phyloP scores from a whole-genome alignment of 2,329 filamentous ascomycete genomes.

The Trichophyton rubrum region DNA sequence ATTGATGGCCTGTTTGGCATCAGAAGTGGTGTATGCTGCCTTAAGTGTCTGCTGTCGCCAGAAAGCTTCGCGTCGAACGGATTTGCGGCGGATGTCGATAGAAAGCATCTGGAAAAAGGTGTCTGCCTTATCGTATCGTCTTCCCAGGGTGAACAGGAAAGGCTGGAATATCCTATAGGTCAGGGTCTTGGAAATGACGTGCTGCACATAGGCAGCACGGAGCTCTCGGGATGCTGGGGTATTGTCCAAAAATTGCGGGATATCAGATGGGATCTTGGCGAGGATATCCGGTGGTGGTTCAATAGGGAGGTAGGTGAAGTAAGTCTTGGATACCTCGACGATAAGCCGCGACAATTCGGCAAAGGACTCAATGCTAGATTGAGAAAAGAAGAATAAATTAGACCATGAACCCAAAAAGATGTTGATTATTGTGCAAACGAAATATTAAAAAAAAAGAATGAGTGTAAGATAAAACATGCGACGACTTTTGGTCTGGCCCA shows the following conservation, averaged over 20 bases:
- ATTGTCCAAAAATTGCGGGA: slow-evolving; percentile 45
- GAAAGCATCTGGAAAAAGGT: slow-evolving; percentile 44
- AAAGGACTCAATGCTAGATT: slow-evolving; percentile 41
- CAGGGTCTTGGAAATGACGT: slow-evolving; percentile 45
- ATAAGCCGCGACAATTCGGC: slow-evolving; percentile 40
- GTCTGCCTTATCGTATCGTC: slow-evolving; percentile 44
- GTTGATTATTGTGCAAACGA: slow-evolving; percentile 13
- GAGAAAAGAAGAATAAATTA: slow-evolving; percentile 14
- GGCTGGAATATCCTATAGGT: slow-evolving; percentile 46
- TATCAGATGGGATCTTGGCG: slow-evolving; percentile 38
- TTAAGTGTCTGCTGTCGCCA: slow-evolving; percentile 48
- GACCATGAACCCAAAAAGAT: slow-evolving; percentile 13
- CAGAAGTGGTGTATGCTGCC: slow-evolving; percentile 44
- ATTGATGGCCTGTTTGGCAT: slow-evolving; percentile 45
- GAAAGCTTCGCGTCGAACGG: slow-evolving; percentile 43
- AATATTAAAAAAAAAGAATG: slow-evolving; percentile 3
- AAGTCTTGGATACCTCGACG: slow-evolving; percentile 39
- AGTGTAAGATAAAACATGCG: slow-evolving; percentile 11
- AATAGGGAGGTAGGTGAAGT: slow-evolving; percentile 41
- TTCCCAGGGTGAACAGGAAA: slow-evolving; percentile 45
- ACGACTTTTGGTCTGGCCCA: slow-evolving; percentile 10
- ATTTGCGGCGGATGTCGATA: slow-evolving; percentile 44
- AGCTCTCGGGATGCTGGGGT: slow-evolving; percentile 41
- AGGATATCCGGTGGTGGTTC: slow-evolving; percentile 40
- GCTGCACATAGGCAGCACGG: slow-evolving; percentile 42